Conservation (phyloP, 2,329 filamentous ascomycete species). For the Bimuria novae-zelandiae region DNA sequence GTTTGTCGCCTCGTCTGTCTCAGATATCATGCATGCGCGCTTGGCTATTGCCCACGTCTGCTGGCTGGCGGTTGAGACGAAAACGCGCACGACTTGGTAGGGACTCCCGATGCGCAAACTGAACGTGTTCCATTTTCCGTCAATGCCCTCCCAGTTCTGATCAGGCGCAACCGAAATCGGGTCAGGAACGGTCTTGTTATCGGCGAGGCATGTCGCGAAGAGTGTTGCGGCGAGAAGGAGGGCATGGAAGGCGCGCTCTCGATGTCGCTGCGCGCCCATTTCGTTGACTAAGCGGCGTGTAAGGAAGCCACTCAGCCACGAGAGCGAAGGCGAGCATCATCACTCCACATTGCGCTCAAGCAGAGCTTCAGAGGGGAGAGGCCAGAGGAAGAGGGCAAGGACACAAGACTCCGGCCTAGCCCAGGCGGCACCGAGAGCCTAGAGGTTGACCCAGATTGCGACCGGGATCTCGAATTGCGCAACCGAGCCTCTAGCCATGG, state of each 20-base stretch:
- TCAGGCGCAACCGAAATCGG: slow-evolving; percentile 42
- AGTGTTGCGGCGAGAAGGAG: slow-evolving; percentile 12
- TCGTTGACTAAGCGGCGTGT: slow-evolving; percentile 26
- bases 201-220: slow-evolving; percentile 23
- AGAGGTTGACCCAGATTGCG: slow-evolving; percentile 35
- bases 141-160: slow-evolving; percentile 46
- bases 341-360: slow-evolving; percentile 24
- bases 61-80: slow-evolving; percentile 69
- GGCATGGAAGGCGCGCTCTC: slow-evolving; percentile 12
- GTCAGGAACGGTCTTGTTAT: slow-evolving; percentile 29
- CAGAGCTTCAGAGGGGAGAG: slow-evolving; percentile 8
- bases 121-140: slow-evolving; percentile 68
- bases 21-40: slow-evolving; percentile 28
- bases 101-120: slow-evolving; percentile 62
- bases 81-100: slow-evolving; percentile 58
- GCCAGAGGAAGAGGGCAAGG: slow-evolving; percentile 13
- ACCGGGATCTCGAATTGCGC: slow-evolving; percentile 15
- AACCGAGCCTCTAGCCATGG: slow-evolving; percentile 22
- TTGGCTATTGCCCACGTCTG: slow-evolving; percentile 69
- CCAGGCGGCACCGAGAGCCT: slow-evolving; percentile 15
- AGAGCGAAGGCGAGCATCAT: slow-evolving; percentile 30
- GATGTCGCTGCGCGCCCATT: slow-evolving; percentile 19
- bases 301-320: slow-evolving; percentile 29
- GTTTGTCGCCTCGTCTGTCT: slow-evolving; percentile 54
- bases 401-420: not conserved